Base-by-base conservation (phyloP, 1,139 yeast species). In the Suhomyces anneliseae region DNA sequence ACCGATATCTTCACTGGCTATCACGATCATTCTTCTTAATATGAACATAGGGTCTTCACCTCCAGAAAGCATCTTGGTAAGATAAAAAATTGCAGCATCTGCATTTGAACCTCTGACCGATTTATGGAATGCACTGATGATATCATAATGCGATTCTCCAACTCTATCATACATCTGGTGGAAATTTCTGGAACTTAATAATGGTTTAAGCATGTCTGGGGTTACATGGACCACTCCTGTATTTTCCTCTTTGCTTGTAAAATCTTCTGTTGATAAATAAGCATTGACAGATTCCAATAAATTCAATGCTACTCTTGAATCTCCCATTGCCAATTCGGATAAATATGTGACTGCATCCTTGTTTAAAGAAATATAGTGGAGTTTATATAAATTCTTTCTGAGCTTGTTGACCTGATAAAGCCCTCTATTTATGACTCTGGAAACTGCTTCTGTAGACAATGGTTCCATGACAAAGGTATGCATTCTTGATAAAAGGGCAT, bases 21-120 rank as follows among this genome's bases (percentile, higher is more conserved):
- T 90, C 5, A 96, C 78, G 4, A 93, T 85, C 95, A 95, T 87
- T 55, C 99, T 71, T 40, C 99, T 72, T 0, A 95, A 90, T n/a
- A 93, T 83, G 59, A 87, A 95, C 33, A 90, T 65, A 0, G 99
- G 99, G 61, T 89, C 96, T 61, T 93, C 98, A 0, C 99, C 98
- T 3, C 96, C 92, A 48, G 81, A 78, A 4, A 93, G 71, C 98
- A 93, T 92, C 46, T 90, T 78, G 0, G 85, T 93, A 26, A 93
- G 70, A 59, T 93, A 93, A 64, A 85, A 90, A 50, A 93, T 69
- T 0, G 98, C 85, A 0, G 98, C 98, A 65, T 93, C 90, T 0
- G 93, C 85, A 60, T 92, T 85, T 0, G 88, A 79, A 0, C 98
- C 99, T 45, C 99, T 75, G 0, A 93, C 79, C 0, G 96, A 81